These are phyloP conservation scores for Schizosaccharomyces pombe DNA, from an alignment of 805 yeast genomes.

Conservation along the genomic window DNA sequence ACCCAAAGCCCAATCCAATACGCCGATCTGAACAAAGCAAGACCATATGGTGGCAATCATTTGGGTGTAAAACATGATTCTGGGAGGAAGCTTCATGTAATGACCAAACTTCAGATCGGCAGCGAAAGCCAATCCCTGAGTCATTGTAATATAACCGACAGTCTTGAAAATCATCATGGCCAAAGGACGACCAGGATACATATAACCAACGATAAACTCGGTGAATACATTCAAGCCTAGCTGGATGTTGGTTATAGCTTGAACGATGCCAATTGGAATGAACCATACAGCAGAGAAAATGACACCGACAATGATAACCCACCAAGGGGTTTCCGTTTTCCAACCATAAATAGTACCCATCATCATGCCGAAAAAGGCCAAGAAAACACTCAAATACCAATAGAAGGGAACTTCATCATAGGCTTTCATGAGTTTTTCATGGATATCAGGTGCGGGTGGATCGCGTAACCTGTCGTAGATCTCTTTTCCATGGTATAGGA, in stretches of 20 bases:
- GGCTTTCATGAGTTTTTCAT: slow-evolving; percentile 21
- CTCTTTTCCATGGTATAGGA: slow-evolving; percentile 34
- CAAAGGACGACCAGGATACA: slow-evolving; percentile 27
- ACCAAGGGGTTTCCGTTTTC: slow-evolving; percentile 31
- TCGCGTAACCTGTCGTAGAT: slow-evolving; percentile 15
- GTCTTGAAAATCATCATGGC: slow-evolving; percentile 27
- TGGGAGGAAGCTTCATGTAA: slow-evolving; percentile 31
- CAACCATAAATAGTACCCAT: slow-evolving; percentile 21
- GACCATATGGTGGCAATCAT: slow-evolving; percentile 30
- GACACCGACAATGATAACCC: slow-evolving; percentile 37
- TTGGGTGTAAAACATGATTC: slow-evolving; percentile 27
- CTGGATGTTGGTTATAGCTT: slow-evolving; percentile 22
- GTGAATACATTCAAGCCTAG: slow-evolving; percentile 15
- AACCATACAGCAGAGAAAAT: slow-evolving; percentile 31
- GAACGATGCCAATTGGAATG: slow-evolving; percentile 27
- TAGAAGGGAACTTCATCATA: slow-evolving; percentile 54
- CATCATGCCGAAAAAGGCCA: slow-evolving; percentile 17
- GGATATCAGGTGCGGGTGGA: slow-evolving; percentile 16
- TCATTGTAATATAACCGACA: slow-evolving; percentile 25
- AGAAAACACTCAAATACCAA: slow-evolving; percentile 36
- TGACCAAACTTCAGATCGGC: slow-evolving; percentile 27
- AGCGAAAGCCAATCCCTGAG: slow-evolving; percentile 22
- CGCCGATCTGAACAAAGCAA: slow-evolving; percentile 28
- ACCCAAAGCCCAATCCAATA: slow-evolving; percentile 23
- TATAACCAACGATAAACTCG: slow-evolving; percentile 25